Base-by-base conservation (phyloP, 2,329 filamentous ascomycete species). In the Aspergillus candidus region DNA sequence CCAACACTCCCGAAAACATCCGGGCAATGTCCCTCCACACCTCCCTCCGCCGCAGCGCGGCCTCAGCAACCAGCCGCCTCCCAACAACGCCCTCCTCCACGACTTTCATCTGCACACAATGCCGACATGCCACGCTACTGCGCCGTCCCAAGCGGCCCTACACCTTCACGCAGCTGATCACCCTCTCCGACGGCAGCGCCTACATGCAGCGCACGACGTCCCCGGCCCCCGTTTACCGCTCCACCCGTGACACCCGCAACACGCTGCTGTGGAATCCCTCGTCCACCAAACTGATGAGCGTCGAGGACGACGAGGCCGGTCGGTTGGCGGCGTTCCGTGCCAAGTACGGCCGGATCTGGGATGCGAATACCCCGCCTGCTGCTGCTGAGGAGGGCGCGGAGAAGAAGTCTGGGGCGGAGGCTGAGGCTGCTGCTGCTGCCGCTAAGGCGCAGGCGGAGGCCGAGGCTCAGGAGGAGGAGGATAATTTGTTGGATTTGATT, bases 151-250 rank as follows among this genome's bases (percentile, higher is more conserved):
- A 89, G 61, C 82, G 90, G 5, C 91, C 93, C 34, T 97, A 96
- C 76, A 88, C 84, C 55, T 97, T 96, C 76, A 96, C 91, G n/a
- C 93, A 98, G 71, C 79, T 98, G 48, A 77, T 98, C 55, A 90
- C 89, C 42, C 84, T 97, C 52, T 88, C 85, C 33, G 93, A 98
- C 73, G 93, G 93, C 57, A 86, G 81, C 60, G 86, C 90, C 48
- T 97, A 72, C 62, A 67, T 66, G 13, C 70, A 73, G 54, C 72
- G 72, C 53, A 75, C 72, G 34, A 74, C 71, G 37, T 74, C 72
- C 5, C 72, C 72, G 2, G 58, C 71, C 15, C 74, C 80, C 6
- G 71, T 83, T 47, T 81, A 82, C 68, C 73, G 74, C 53, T 75
- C 71, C 41, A 77, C 76, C 48, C 94, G 94, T 70, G 93, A 98